Evolutionary conservation across 1,284 basidiomycete species (phyloP), one percentile per base, ranked within the genome.

Genomic region (Ganoderma leucocontextum): DNA sequence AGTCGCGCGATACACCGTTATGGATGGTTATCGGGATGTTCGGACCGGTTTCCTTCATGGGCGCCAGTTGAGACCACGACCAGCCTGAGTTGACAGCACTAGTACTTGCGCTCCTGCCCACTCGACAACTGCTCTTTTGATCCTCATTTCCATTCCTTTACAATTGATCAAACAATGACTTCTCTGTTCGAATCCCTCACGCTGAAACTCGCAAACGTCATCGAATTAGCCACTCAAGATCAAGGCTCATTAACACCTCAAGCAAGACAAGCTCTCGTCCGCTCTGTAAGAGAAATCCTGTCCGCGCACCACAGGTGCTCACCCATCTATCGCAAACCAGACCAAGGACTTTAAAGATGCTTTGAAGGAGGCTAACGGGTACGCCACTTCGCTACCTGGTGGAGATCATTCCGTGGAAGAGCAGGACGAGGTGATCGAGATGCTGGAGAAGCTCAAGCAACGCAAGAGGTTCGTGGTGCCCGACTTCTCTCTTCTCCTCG

Each of bases 261-360:
- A 70, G 84, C 85, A 25, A 90, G 86, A 73, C 89, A 90, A 72
- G 83, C 85, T n/a, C 80, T 92, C 10, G 81, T 91, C 8, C 86
- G 89, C 69, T 86, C 89, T 39, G 90, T 91, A 61, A 66, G 86
- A 9, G 2, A 9, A 42, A 12, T 15, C 10, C 17, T 39, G 38
- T 0, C 17, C 17, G 6, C 4, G 19, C 25, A 15, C 5, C 4
- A 6, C n/a, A 39, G n/a, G 13, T 61, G 25, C 22, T 9, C 53
- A 33, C 55, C 15, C 42, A 35, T 41, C 7, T 41, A n/a, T 39
- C n/a, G 12, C 12, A 22, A 39, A 41, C 13, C 68, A 92, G 91
- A 91, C 90, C 15, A 90, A 88, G 69, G 86, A 89, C 33, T 89
- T 91, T 78, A 91, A 87, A 73, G 85, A 80, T 65, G 76, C 85